phyloP scores from a whole-genome alignment of 2,329 filamentous ascomycete species.

The Sporothrix humicola region DNA sequence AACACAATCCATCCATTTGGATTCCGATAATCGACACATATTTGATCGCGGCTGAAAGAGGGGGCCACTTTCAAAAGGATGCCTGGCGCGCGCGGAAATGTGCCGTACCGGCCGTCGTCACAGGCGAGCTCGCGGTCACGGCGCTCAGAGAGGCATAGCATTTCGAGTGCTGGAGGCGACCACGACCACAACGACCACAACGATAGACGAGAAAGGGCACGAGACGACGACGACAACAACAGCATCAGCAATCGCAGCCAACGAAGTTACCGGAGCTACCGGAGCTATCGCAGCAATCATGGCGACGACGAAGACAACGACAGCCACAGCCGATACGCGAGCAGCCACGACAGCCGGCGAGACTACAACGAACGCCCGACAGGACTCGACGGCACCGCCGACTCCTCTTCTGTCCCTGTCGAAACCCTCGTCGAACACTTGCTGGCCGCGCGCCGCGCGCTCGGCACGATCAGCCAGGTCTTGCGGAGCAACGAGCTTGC shows the following conservation, averaged over 20 bases:
- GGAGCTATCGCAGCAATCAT: not conserved
- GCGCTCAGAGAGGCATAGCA: not conserved
- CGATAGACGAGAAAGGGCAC: too few species aligned
- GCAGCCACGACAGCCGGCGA: slow-evolving; percentile 18
- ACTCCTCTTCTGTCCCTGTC: slow-evolving; percentile 54
- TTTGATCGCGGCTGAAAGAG: not conserved
- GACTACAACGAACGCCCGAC: not conserved
- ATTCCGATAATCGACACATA: not conserved
- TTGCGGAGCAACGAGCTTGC: slow-evolving; percentile 87
- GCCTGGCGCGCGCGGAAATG: not conserved
- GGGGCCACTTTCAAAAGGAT: not conserved
- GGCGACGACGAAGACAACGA: not conserved
- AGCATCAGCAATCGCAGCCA: not conserved
- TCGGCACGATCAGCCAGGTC: slow-evolving; percentile 82
- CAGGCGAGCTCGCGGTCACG: slow-evolving; percentile 19
- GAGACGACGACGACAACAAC: not conserved
- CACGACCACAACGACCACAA: not conserved
- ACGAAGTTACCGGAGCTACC: not conserved
- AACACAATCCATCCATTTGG: not conserved
- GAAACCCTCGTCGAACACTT: slow-evolving; percentile 84
- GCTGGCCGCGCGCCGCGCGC: slow-evolving; percentile 82
- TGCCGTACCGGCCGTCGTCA: slow-evolving; percentile 18
- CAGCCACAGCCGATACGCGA: slow-evolving; percentile 22
- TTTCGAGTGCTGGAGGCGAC: not conserved
- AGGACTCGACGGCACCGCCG: not conserved